These are phyloP conservation scores for Elsinoe perseae DNA, from an alignment of 2,329 filamentous ascomycete species.

Conservation along the genomic window DNA sequence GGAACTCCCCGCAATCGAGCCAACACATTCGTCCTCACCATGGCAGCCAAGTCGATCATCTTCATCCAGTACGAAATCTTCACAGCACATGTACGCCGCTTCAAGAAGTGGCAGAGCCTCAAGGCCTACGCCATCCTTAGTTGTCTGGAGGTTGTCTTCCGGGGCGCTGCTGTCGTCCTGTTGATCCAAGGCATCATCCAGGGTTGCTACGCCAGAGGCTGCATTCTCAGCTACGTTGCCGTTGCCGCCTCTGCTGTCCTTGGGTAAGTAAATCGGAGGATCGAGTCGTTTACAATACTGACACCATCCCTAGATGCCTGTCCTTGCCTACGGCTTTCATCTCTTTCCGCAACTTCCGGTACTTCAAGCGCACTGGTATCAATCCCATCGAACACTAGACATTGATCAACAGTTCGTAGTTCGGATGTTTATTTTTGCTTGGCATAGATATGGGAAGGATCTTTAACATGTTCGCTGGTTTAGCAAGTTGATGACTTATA, in stretches of 20 bases:
- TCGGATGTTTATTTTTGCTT: no score
- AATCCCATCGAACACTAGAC: no score
- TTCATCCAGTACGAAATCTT: conserved; percentile 37
- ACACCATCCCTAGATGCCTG: background rate
- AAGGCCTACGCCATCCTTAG: conserved; percentile 39
- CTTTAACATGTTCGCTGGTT: no score
- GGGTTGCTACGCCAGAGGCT: background rate
- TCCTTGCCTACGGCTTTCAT: background rate
- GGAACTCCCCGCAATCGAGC: background rate
- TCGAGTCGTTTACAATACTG: background rate
- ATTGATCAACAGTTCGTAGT: no score
- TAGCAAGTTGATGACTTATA: no score
- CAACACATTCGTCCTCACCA: conserved; percentile 1
- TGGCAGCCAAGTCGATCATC: conserved; percentile 32
- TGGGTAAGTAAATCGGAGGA: background rate
- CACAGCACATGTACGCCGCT: conserved; percentile 29
- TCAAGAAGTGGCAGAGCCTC: conserved; percentile 33
- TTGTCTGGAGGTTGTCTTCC: conserved; percentile 38
- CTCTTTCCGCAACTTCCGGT: background rate
- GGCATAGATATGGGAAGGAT: no score
- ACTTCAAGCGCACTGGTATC: conserved; percentile 4
- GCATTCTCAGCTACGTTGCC: background rate
- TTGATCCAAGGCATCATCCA: background rate
- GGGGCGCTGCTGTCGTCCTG: conserved; percentile 33
- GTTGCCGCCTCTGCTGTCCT: background rate